These are phyloP conservation scores for Otatea glauca DNA, from an alignment of 176 grass and related monocot genomes.

Conservation along the genomic window DNA sequence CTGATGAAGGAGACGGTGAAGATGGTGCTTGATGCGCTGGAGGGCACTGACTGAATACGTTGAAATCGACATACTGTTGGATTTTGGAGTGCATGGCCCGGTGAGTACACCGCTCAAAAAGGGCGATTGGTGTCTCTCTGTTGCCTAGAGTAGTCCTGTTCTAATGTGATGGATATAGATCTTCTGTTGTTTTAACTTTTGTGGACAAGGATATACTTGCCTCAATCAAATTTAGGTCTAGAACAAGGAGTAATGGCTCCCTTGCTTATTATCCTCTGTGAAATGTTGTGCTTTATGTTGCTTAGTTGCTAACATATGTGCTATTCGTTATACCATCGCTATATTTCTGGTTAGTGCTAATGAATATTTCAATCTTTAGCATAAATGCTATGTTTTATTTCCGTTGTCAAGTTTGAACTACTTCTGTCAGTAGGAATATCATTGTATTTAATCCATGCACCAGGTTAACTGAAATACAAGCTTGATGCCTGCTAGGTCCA, in stretches of 20 bases:
- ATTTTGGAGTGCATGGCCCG: neutral
- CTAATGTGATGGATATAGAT: slow-evolving; percentile 37
- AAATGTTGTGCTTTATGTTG: slow-evolving; percentile 33
- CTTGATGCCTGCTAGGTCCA: neutral
- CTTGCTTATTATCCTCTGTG: slow-evolving; percentile 12
- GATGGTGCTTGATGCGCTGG: slow-evolving; percentile 53
- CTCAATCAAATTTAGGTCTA: slow-evolving; percentile 34
- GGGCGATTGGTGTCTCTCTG: neutral
- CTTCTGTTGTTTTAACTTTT: slow-evolving; percentile 15
- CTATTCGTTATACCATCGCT: neutral
- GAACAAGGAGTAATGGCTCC: slow-evolving; percentile 1
- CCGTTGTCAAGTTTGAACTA: neutral
- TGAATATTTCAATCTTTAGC: neutral
- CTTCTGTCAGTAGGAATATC: slow-evolving; percentile 12
- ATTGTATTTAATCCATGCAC: neutral
- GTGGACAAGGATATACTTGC: slow-evolving; percentile 2
- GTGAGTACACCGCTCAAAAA: slow-evolving; percentile 33
- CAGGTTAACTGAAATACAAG: neutral
- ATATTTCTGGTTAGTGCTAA: slow-evolving; percentile 15
- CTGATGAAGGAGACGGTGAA: slow-evolving; percentile 56
- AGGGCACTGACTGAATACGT: slow-evolving; percentile 31
- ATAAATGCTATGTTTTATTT: neutral
- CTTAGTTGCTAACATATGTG: slow-evolving; percentile 39
- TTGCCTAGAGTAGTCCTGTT: slow-evolving; percentile 7
- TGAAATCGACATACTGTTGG: slow-evolving; percentile 8